Evolutionary conservation across 495 filamentous ascomycete genomes (phyloP).

Genomic region (Penicillium bialowiezense): DNA sequence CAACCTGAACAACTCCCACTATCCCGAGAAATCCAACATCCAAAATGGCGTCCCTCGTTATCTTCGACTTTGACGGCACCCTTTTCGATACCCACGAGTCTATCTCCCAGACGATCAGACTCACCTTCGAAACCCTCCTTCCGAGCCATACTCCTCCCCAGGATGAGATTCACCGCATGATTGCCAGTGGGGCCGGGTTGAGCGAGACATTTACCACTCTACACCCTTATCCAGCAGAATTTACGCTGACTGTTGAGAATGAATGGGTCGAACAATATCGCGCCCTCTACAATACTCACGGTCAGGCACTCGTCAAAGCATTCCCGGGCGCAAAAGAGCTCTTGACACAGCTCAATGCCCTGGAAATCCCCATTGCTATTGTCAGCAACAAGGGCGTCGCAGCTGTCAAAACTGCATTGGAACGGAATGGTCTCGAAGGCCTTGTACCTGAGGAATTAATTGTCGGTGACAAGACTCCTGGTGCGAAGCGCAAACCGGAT

Average conservation of each 20-base stretch:
- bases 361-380: constrained; percentile 20
- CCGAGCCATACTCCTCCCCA: constrained; percentile 14
- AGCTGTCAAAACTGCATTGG: constrained; percentile 21
- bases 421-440: constrained; percentile 12
- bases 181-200: constrained; percentile 19
- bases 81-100: constrained; percentile 27
- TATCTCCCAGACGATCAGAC: constrained; percentile 15
- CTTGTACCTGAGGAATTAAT: constrained; percentile 20
- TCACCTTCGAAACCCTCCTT: constrained; percentile 23
- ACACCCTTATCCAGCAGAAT: constrained; percentile 11
- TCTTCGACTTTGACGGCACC: constrained; percentile 32
- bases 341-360: constrained; percentile 9
- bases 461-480: constrained; percentile 22
- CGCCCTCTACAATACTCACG: constrained; percentile 22
- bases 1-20: no score
- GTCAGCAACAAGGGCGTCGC: constrained; percentile 28
- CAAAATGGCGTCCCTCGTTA: constrained; percentile 14
- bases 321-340: constrained; percentile 22
- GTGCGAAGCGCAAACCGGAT: constrained; percentile 25
- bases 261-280: constrained; percentile 25
- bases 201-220: constrained; percentile 19
- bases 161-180: constrained; percentile 17
- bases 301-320: constrained; percentile 21
- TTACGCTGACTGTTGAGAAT: constrained; percentile 5
- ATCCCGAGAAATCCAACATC: no score